Conservation (phyloP, 768 basidiomycete species). For the Hortiboletus flavorubellus region DNA sequence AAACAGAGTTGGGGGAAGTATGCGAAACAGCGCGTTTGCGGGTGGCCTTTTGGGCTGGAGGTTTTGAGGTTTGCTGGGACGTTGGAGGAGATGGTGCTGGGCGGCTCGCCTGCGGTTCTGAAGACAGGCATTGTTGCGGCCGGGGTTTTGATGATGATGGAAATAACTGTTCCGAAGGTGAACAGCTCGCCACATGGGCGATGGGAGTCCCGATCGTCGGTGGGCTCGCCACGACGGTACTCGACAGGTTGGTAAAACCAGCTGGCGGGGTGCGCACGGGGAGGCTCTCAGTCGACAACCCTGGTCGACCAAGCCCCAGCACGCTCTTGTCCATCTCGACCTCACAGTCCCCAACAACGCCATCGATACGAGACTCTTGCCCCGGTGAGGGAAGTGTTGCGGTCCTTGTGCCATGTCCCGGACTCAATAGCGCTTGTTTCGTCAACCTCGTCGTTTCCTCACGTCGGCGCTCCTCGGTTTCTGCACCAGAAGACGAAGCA, state of each 20-base stretch:
- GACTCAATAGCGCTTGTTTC: constrained; percentile 20
- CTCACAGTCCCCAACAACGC: not conserved
- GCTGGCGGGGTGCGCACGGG: constrained; percentile 24
- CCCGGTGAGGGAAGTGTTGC: constrained; percentile 33
- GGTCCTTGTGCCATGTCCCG: constrained; percentile 23
- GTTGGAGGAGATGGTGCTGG: constrained; percentile 25
- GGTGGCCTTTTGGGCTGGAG: constrained; percentile 42
- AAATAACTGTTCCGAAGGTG: constrained; percentile 2
- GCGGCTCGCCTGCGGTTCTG: constrained; percentile 21
- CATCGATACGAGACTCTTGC: constrained; percentile 1
- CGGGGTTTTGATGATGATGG: constrained; percentile 4
- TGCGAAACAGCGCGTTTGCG: constrained; percentile 24
- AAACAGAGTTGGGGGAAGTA: constrained; percentile 74
- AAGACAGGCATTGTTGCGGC: constrained; percentile 11
- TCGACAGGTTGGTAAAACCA: not conserved
- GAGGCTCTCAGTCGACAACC: constrained; percentile 70
- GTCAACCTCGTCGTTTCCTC: constrained; percentile 23
- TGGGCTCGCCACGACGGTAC: not conserved
- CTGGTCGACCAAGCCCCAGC: constrained; percentile 70
- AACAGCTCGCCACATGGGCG: not conserved
- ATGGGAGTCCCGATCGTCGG: constrained; percentile 2
- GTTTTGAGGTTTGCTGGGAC: constrained; percentile 30
- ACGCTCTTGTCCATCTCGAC: constrained; percentile 71
- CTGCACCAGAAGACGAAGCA: constrained; percentile 16
- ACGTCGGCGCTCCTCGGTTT: constrained; percentile 22